Percentiles rank a stretch among this genome's conserved stretches.
Evolutionary conservation across 768 basidiomycete species (phyloP).

Genomic region (Artomyces pyxidatus): DNA sequence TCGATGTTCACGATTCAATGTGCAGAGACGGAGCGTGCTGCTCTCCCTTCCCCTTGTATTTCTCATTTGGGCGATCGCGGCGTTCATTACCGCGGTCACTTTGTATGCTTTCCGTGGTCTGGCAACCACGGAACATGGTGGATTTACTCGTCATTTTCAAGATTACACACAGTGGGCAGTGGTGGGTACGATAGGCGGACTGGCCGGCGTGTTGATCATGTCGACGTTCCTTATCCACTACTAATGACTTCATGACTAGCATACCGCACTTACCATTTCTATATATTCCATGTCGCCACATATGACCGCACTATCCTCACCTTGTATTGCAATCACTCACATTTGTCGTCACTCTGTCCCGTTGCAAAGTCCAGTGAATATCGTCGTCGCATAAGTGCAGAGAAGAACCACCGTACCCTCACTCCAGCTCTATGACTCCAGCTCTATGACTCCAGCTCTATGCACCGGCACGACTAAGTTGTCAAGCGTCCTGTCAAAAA

Average conservation of each 20-base stretch:
- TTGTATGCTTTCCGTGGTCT: conserved; percentile 57
- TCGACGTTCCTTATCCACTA: conserved; percentile 27
- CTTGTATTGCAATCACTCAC: too few species aligned
- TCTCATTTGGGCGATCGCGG: conserved; percentile 60
- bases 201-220: conserved; percentile 53
- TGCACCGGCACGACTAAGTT: conserved; percentile 11
- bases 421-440: not conserved
- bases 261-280: too few species aligned
- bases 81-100: conserved; percentile 56
- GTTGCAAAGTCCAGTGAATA: too few species aligned
- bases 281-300: too few species aligned
- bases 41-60: conserved; percentile 71
- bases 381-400: too few species aligned
- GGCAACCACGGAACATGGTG: conserved; percentile 29
- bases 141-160: conserved; percentile 37
- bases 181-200: conserved; percentile 53
- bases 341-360: too few species aligned
- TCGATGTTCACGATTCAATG: too few species aligned
- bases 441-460: not conserved
- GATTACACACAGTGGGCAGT: conserved; percentile 58
- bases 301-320: too few species aligned
- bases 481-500: too few species aligned
- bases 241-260: not conserved
- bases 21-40: conserved; percentile 51
- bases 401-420: not conserved